A percentile compares a stretch with the other conserved stretches of the same genome.
These are phyloP conservation scores for Scytalidium lignicola DNA, from an alignment of 2,329 filamentous ascomycete species.

Conservation along the genomic window DNA sequence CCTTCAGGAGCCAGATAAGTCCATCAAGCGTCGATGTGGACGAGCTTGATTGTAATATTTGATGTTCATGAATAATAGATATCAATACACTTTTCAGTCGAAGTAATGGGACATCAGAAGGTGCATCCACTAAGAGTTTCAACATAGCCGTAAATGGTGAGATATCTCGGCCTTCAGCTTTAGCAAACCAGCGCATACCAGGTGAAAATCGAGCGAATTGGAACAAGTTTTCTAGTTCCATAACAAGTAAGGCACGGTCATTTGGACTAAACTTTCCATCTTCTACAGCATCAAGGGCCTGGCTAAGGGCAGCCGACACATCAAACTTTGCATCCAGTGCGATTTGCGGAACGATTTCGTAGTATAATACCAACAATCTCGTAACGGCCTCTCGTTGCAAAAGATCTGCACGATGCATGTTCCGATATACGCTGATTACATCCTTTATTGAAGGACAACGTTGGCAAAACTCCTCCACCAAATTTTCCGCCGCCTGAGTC, in stretches of 20 bases:
- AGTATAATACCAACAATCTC: constrained; percentile 77
- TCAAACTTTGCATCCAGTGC: constrained; percentile 85
- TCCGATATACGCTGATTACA: constrained; percentile 68
- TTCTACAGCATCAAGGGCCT: constrained; percentile 59
- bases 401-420: constrained; percentile 60
- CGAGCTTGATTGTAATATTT: constrained; percentile 52
- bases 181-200: constrained; percentile 87
- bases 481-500: constrained; percentile 61
- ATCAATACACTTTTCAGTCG: constrained; percentile 52
- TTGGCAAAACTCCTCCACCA: constrained; percentile 71
- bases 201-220: constrained; percentile 75
- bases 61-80: constrained; percentile 58
- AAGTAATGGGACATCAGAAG: constrained; percentile 41
- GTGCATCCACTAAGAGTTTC: constrained; percentile 48
- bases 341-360: constrained; percentile 72
- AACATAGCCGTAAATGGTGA: constrained; percentile 72
- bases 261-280: constrained; percentile 35
- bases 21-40: constrained; percentile 40
- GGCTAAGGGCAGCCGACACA: constrained; percentile 70
- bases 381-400: constrained; percentile 76
- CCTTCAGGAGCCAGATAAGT: constrained; percentile 35
- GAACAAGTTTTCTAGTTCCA: constrained; percentile 78
- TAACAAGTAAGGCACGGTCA: constrained; percentile 52
- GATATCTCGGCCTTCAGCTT: constrained; percentile 54
- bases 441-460: constrained; percentile 80